Base-by-base conservation (phyloP, 2,329 filamentous ascomycete species). In the Coniochaeta sp. region DNA sequence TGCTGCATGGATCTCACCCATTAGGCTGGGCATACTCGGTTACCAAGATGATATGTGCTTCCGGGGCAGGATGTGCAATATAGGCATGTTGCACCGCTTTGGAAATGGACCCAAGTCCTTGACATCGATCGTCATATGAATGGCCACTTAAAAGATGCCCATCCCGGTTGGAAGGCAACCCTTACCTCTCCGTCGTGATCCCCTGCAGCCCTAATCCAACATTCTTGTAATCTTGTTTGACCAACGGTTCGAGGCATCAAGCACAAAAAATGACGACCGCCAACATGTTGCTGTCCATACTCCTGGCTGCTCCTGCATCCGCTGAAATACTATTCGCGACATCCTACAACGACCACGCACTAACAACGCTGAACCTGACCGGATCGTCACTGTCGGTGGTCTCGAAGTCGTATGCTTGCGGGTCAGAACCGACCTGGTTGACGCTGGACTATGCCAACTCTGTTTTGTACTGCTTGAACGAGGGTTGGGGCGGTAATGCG, bases 401-500 rank as follows among this genome's bases (percentile, higher is more conserved):
- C 22, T 75, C 76, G 58, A 70, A 71, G 2, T 76, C 75, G 22
- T 75, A 74, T 58, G 74, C 72, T 36, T 88, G 85, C 70, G 81
- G 76, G 11, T 71, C 74, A 1, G 81, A 79, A 62, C 82, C 86
- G 6, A 81, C 83, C 9, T 89, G 86, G 85, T 73, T 89, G 60
- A 81, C 82, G 24, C 75, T 85, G 22, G 81, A 85, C 67, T 70
- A 75, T 61, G 67, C 73, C 52, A 76, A 78, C 62, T 74, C 75
- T 19, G 69, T 77, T 16, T 72, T 89, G 12, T 86, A 83, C 72
- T 89, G 85, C 71, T 66, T 83, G 52, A 80, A 89, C 64, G 86
- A 89, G 74, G 82, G 79, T 22, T 72, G 63, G 63, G 63, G 63
- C 28, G 63, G 63, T 55, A 52, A 58, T 31, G 56, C 63, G 6